phyloP scores from a whole-genome alignment of 2,329 filamentous ascomycete species.

The Ploettnerulaceae sp. region DNA sequence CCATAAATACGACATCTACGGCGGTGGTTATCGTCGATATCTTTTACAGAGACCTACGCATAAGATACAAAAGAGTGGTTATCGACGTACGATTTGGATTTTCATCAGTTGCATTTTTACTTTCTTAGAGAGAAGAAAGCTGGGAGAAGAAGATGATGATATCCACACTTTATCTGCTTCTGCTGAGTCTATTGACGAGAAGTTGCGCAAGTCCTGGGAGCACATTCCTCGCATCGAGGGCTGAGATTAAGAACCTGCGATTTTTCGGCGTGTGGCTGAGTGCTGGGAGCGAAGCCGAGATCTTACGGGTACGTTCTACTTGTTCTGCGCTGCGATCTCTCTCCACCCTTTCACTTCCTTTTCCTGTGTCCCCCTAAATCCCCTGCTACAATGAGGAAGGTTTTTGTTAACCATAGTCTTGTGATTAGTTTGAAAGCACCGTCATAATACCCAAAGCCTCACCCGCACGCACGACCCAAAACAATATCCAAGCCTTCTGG shows the following conservation, averaged over 20 bases:
- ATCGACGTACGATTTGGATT: no score
- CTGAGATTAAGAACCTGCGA: constrained; percentile 4
- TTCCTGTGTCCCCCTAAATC: background rate
- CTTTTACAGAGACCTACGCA: no score
- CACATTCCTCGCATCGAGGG: background rate
- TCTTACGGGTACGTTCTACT: background rate
- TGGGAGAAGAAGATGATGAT: no score
- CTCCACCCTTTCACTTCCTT: background rate
- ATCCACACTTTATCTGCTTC: no score
- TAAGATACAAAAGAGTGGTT: no score
- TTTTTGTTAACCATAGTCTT: background rate
- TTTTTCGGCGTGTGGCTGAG: constrained; percentile 14
- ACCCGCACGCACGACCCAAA: constrained; percentile 35
- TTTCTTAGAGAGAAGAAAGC: no score
- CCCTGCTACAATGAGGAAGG: background rate
- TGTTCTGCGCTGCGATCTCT: no score
- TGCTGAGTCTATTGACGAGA: no score
- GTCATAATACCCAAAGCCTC: constrained; percentile 15
- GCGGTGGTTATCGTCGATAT: no score
- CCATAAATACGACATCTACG: no score
- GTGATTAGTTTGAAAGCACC: constrained; percentile 20
- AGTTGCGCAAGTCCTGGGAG: no score
- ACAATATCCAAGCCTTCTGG: constrained; percentile 48
- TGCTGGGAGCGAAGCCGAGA: background rate
- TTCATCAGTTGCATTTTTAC: no score